Percentiles rank a stretch among this genome's conserved stretches.
These are phyloP conservation scores for Periconia macrospinosa DNA, from an alignment of 2,329 filamentous ascomycete genomes.

Conservation along the genomic window DNA sequence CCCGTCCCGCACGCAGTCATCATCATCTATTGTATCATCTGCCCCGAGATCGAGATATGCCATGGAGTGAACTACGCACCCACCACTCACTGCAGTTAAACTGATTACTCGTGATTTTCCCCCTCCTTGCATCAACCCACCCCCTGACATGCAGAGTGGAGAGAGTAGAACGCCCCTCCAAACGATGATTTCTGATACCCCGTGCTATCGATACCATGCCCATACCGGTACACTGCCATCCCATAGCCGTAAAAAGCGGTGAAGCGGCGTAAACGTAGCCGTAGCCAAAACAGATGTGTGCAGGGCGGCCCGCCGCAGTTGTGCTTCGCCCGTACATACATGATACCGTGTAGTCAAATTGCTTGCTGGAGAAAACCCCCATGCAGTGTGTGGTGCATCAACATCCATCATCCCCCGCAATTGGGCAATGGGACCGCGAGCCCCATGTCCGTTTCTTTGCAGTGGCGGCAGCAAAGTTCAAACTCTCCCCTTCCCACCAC, in stretches of 20 bases:
- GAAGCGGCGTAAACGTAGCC: slow-evolving; percentile 34
- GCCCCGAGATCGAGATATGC: no score
- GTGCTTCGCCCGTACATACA: no score
- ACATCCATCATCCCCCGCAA: neutral
- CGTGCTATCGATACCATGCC: slow-evolving; percentile 30
- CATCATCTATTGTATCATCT: no score
- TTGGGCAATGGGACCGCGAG: neutral
- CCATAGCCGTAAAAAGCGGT: slow-evolving; percentile 35
- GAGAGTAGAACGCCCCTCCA: slow-evolving; percentile 11
- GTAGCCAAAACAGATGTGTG: slow-evolving; percentile 24
- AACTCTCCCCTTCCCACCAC: no score
- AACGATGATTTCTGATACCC: neutral
- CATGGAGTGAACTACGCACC: no score
- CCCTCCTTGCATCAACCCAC: slow-evolving; percentile 7
- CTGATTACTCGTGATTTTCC: no score
- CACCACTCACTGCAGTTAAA: no score
- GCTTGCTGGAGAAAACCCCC: no score
- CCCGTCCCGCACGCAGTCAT: no score
- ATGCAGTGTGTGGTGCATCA: neutral
- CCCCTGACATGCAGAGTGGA: slow-evolving; percentile 18
- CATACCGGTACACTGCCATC: no score
- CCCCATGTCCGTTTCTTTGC: no score
- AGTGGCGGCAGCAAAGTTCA: no score
- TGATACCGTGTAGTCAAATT: neutral
- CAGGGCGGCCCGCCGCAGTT: slow-evolving; percentile 22